Base-by-base conservation (phyloP, 176 grass and related monocot species). In the Luzula sylvatica region DNA sequence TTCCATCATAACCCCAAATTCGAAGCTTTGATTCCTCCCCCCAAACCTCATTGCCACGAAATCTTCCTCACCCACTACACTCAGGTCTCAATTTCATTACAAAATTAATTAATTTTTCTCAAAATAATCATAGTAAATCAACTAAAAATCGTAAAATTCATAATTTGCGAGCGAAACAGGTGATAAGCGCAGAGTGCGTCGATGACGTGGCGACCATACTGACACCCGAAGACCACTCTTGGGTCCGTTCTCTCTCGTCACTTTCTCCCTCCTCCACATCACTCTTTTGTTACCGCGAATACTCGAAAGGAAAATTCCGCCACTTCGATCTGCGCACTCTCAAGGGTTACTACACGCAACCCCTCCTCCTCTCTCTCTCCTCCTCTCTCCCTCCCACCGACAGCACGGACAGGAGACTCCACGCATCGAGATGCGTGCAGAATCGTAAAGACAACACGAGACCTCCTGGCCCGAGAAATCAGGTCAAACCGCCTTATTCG, bases 1-100 rank as follows among this genome's bases (percentile, higher is more conserved):
- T 98, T 98, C 82, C 86, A 98, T 67, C 78, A 92, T 61, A 87
- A 98, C 65, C 71, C 79, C 63, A 85, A 98, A 83, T 87, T 98
- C 74, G 72, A 68, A 50, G 82, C 85, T 47, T 65, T 68, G 15
- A 98, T 98, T 80, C 93, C 93, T 22, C 75, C 93, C 38, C 86
- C 86, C 50, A 40, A 81, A 13, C 86, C 86, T 38, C 93, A 98
- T 86, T 85, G 85, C 30, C 82, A 72, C 7, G 93, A 98, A 79
- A 85, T 98, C 52, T 98, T 98, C 69, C 90, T 98, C 61, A 98
- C 93, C 58, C 82, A 81, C 74, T 98, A 72, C 57, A 80, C 86
- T 46, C 93, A 98, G 78, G 93, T 35, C 9, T 35, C 30, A n/a
- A n/a, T n/a, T n/a, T n/a, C n/a, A n/a, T n/a, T n/a, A n/a, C n/a